Evolutionary conservation across 2,329 filamentous ascomycete genomes (phyloP).

Genomic region (Esteya vermicola): DNA sequence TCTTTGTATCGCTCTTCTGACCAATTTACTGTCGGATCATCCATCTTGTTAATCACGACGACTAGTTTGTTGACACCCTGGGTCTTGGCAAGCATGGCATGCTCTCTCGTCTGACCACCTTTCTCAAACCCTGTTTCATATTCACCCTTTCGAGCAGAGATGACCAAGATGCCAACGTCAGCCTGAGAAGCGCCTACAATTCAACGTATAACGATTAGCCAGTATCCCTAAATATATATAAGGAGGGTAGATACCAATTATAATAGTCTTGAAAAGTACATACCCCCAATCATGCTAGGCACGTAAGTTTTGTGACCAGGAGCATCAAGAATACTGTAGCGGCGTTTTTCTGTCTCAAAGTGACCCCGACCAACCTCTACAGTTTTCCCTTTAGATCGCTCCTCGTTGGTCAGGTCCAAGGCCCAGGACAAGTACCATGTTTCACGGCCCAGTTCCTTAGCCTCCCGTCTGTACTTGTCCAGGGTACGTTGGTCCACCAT

Average conservation of each 20-base stretch:
- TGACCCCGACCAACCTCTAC: slow-evolving; percentile 92
- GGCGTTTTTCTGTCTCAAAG: slow-evolving; percentile 92
- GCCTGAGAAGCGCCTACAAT: slow-evolving; percentile 61
- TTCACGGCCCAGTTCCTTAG: slow-evolving; percentile 90
- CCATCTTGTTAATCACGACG: slow-evolving; percentile 98
- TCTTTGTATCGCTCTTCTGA: slow-evolving; percentile 85
- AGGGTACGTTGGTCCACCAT: slow-evolving; percentile 99
- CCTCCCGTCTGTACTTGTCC: slow-evolving; percentile 95
- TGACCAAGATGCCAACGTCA: slow-evolving; percentile 88
- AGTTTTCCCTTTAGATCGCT: slow-evolving; percentile 91
- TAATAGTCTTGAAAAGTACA: not conserved
- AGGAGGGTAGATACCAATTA: too few relatives aligned
- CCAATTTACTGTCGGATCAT: slow-evolving; percentile 93
- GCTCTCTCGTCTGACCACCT: slow-evolving; percentile 88
- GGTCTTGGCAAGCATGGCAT: slow-evolving; percentile 89
- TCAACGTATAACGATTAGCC: not conserved
- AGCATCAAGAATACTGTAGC: slow-evolving; percentile 93
- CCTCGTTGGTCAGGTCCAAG: slow-evolving; percentile 91
- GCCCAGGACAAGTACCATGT: slow-evolving; percentile 99
- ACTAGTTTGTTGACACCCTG: slow-evolving; percentile 96
- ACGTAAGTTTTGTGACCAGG: slow-evolving; percentile 98
- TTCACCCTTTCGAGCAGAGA: slow-evolving; percentile 92
- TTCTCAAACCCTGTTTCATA: slow-evolving; percentile 97
- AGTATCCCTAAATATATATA: not conserved
- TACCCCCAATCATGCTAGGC: slow-evolving; percentile 85